Conservation (phyloP, 2,329 filamentous ascomycete genomes). For the Nigrospora osmanthi region DNA sequence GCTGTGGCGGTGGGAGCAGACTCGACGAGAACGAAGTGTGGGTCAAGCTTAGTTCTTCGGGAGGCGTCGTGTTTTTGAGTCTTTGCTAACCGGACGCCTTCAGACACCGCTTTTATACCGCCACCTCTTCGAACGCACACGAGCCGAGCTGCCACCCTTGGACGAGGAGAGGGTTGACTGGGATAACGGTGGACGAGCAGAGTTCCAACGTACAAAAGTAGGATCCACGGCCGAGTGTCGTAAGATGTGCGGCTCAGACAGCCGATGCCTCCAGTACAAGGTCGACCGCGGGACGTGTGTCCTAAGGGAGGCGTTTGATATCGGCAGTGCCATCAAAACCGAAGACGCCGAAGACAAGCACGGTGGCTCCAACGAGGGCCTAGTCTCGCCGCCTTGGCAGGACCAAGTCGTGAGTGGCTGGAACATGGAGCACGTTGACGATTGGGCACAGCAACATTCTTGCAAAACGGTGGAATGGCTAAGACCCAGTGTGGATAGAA, state of each 20-base stretch:
- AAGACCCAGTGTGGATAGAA: background rate
- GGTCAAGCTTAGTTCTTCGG: constrained; percentile 6
- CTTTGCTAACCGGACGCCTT: background rate
- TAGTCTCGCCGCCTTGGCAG: background rate
- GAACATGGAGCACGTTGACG: background rate
- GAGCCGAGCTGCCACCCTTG: background rate
- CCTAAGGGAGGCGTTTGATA: constrained; percentile 7
- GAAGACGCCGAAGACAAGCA: background rate
- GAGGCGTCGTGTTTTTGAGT: background rate
- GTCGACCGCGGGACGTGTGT: constrained; percentile 12
- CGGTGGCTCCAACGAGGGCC: background rate
- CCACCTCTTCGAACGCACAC: constrained; percentile 22
- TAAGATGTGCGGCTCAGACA: constrained; percentile 9
- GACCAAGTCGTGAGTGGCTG: background rate
- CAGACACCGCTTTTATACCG: constrained; percentile 27
- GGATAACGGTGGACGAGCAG: constrained; percentile 4
- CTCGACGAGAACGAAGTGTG: constrained; percentile 21
- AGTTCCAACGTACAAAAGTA: background rate
- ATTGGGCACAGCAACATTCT: background rate
- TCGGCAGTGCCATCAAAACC: constrained; percentile 4
- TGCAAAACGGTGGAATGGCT: background rate
- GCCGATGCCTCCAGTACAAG: constrained; percentile 12
- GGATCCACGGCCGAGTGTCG: constrained; percentile 9
- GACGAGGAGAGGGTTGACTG: background rate
- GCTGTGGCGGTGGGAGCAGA: constrained; percentile 38